phyloP scores from a whole-genome alignment of 139 green algal species.

The Chlorella sorokiniana region DNA sequence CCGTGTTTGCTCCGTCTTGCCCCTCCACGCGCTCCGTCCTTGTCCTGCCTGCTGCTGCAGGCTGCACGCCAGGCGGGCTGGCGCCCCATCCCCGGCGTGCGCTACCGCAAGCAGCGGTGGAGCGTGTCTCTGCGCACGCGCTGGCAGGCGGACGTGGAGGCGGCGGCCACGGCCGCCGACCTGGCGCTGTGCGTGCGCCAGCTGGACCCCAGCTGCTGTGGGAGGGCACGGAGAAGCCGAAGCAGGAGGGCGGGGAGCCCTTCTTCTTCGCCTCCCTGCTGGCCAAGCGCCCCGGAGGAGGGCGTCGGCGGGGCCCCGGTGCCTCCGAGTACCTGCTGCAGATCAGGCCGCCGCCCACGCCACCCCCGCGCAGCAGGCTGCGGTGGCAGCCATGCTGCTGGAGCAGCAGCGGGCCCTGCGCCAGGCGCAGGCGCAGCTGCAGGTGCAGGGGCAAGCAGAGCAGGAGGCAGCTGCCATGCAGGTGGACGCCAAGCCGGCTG shows the following conservation, averaged over 20 bases:
- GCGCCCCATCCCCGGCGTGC: conserved; percentile 41
- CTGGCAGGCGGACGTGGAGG: conserved; percentile 48
- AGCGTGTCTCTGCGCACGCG: conserved; percentile 11
- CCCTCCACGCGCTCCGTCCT: neutral
- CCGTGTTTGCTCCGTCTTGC: neutral
- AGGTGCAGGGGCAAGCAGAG: neutral
- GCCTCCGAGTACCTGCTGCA: conserved; percentile 44
- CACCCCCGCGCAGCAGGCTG: conserved; percentile 1
- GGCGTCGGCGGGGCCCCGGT: neutral
- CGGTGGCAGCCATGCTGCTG: conserved; percentile 2
- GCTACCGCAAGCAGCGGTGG: conserved; percentile 41
- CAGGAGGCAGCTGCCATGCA: neutral
- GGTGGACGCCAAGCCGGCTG: neutral
- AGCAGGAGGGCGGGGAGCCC: conserved; percentile 10
- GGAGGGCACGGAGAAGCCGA: conserved; percentile 23
- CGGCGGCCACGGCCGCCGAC: conserved; percentile 28
- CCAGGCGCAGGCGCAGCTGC: neutral
- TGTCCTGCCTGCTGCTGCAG: too few relatives aligned
- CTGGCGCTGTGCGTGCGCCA: conserved; percentile 54
- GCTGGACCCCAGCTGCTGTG: conserved; percentile 45
- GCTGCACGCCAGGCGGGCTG: conserved; percentile 36
- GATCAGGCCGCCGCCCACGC: conserved; percentile 15
- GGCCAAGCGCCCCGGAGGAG: neutral
- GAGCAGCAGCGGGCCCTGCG: conserved; percentile 17
- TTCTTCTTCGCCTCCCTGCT: conserved; percentile 29